A percentile compares a stretch with the other conserved stretches of the same genome.
Conservation (phyloP, 768 basidiomycete genomes). For the Calocera cornea region DNA sequence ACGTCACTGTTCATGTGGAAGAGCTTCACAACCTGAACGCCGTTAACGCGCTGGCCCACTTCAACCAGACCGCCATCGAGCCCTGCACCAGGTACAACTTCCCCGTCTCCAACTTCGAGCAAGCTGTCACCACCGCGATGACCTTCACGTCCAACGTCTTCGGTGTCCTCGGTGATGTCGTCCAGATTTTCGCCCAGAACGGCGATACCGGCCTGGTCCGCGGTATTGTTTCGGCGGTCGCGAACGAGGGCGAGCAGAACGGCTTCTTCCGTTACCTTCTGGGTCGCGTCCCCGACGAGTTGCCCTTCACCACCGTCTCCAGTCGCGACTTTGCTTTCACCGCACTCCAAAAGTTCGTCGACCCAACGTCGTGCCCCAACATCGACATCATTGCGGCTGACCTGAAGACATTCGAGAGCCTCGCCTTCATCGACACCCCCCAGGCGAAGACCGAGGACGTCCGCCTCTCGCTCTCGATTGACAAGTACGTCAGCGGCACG, state of each 20-base stretch:
- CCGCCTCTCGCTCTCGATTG: not conserved
- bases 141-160: slow-evolving; percentile 11
- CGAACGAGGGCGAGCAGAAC: slow-evolving; percentile 9
- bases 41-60: not conserved
- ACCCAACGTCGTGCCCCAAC: not conserved
- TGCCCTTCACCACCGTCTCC: not conserved
- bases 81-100: slow-evolving; percentile 6
- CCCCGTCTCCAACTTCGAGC: slow-evolving; percentile 4
- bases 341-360: not conserved
- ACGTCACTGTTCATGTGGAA: not conserved
- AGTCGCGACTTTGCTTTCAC: not conserved
- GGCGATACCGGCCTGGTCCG: slow-evolving; percentile 6
- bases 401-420: not conserved
- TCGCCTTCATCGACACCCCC: not conserved
- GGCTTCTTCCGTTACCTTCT: slow-evolving; percentile 7
- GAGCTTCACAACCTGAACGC: not conserved
- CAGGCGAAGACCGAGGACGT: not conserved
- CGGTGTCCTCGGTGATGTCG: slow-evolving; percentile 6
- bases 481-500: not conserved
- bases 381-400: not conserved
- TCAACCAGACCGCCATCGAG: not conserved
- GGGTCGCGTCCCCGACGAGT: not conserved
- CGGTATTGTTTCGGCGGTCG: slow-evolving; percentile 7
- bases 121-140: slow-evolving; percentile 7
- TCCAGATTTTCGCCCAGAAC: not conserved